These are phyloP conservation scores for Hypsizygus marmoreus DNA, from an alignment of 768 basidiomycete species.

Conservation along the genomic window DNA sequence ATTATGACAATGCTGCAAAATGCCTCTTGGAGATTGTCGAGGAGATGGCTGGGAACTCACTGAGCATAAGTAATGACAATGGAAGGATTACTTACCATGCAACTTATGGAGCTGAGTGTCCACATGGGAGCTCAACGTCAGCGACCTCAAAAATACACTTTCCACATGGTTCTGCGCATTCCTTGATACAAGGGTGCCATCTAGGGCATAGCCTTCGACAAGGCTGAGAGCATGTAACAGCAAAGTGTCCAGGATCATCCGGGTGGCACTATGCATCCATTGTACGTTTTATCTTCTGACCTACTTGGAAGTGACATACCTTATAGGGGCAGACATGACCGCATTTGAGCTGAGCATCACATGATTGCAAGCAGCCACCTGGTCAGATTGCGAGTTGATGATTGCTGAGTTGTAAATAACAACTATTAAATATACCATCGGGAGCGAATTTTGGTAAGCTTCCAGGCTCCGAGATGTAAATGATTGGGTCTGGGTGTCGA, in stretches of 20 bases:
- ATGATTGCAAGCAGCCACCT: slow-evolving; percentile 68
- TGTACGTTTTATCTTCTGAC: too few relatives aligned
- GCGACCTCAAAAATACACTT: slow-evolving; percentile 49
- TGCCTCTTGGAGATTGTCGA: slow-evolving; percentile 46
- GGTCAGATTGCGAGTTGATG: not conserved
- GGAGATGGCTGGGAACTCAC: slow-evolving; percentile 36
- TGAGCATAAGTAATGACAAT: not conserved
- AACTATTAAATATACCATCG: slow-evolving; percentile 55
- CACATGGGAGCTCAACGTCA: slow-evolving; percentile 57
- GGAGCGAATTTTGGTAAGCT: slow-evolving; percentile 52
- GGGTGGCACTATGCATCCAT: slow-evolving; percentile 53
- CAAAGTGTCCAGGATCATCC: slow-evolving; percentile 56
- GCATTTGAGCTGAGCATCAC: slow-evolving; percentile 53
- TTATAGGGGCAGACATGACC: slow-evolving; percentile 68
- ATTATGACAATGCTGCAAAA: slow-evolving; percentile 43
- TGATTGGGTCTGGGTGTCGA: slow-evolving; percentile 47
- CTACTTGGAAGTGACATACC: too few relatives aligned
- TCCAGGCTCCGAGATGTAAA: slow-evolving; percentile 51
- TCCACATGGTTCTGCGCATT: slow-evolving; percentile 56
- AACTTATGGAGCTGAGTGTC: slow-evolving; percentile 45
- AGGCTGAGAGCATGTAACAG: slow-evolving; percentile 45
- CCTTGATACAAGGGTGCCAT: slow-evolving; percentile 57
- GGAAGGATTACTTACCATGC: slow-evolving; percentile 46
- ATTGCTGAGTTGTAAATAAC: not conserved
- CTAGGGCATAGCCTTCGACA: slow-evolving; percentile 56